Base-by-base conservation (phyloP, 164 flowering plant species). In the Macadamia tetraphylla region DNA sequence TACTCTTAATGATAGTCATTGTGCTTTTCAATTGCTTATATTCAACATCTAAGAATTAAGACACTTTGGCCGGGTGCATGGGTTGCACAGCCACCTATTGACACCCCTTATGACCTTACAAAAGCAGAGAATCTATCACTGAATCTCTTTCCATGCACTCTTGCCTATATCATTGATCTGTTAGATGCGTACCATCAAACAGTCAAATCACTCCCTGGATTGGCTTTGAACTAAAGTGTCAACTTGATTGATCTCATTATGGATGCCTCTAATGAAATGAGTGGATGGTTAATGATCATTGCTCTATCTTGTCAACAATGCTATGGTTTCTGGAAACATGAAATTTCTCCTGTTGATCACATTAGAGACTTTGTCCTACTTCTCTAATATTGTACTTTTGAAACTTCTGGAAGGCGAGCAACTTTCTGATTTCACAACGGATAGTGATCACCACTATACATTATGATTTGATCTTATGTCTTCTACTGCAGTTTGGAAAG, bases 401-500 rank as follows among this genome's bases (percentile, higher is more conserved):
- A 14, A 14, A 17, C 17, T 53, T 14, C 17, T 14, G 57, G 13
- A 17, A 53, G 5, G 40, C 5, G 40, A 35, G 40, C 9, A 46
- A 46, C 51, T 46, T 46, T 46, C 13, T 46, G 12, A 46, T 9
- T 3, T 46, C 17, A 3, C 14, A 31, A 56, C 29, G 52, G 0
- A 29, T 66, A 55, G 23, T n/a, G 13, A 55, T 23, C 62, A 60
- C 29, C 62, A 60, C 48, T 9, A 12, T 51, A 51, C 15, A 11
- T 32, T 9, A 46, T 64, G 30, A 44, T 61, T 63, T 63, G 44
- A 29, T 61, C 57, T 61, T 9, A 42, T 67, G n/a, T 57, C 10
- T 6, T 57, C 13, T 65, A 52, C 31, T 66, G 73, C 90, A 94
- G 99, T 77, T 80, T 94, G 85, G 79, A 87, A 73, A 90, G 98